Evolutionary conservation across 495 filamentous ascomycete genomes (phyloP), one percentile per base, ranked within the genome.

Genomic region (Trichoderma reesei): DNA sequence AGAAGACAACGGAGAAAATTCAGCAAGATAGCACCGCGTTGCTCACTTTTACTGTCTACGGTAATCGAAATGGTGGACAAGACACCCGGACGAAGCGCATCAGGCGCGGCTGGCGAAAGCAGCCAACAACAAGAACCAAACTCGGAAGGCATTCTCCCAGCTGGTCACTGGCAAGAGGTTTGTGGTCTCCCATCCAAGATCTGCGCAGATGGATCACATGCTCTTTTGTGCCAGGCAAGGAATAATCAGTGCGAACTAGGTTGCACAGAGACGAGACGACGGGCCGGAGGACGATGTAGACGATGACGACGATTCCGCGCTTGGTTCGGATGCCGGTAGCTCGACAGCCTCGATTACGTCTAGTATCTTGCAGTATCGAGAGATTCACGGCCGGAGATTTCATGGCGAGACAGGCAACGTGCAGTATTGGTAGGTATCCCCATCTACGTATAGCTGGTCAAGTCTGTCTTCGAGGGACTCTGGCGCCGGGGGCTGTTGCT

Each of bases 291-390:
- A 38, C 10, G 36, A 61, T 61, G 33, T 46, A 39, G 56, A 69
- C 41, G 68, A 72, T 34, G 75, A 79, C 46, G 66, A 44, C 37
- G 76, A 79, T 56, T 79, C 77, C 6, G 68, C 72, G 1, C 66
- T 74, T 31, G 74, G 70, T 37, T 68, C 72, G 38, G 73, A 75
- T 60, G 62, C 71, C 11, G 59, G 59, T 26, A 72, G 71, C 60
- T 74, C 73, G 3, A 82, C 80, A 26, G 74, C 73, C 1, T 82
- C 80, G 18, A 63, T 83, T 8, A 71, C 75, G 8, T 70, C 74
- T 0, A 78, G 72, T 60, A 76, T 82, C 16, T 46, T 77, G 7
- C 70, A 78, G 13, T 81, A 80, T 61, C 70, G 76, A 9, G 74
- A 66, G 11, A 72, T 79, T 33, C 67, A 77, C 14, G 75, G 75